Evolutionary conservation across 2,329 filamentous ascomycete species (phyloP).

Genomic region (Botrytis galanthina): DNA sequence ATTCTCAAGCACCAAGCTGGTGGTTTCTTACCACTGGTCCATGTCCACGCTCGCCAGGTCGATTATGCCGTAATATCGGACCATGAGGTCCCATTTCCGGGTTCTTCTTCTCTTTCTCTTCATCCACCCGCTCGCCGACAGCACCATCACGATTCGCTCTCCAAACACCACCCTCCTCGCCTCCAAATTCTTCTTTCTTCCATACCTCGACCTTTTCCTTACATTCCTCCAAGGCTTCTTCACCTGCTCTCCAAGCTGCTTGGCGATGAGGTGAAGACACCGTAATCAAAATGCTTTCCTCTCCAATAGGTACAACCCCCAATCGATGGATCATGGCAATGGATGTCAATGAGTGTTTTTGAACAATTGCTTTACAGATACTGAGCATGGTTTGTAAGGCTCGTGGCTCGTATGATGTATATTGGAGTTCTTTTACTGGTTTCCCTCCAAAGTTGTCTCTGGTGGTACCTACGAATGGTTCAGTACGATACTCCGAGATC

Average conservation of each 20-base stretch:
- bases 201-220: constrained; percentile 91
- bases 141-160: constrained; percentile 79
- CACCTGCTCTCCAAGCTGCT: constrained; percentile 82
- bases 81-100: constrained; percentile 27
- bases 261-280: constrained; percentile 80
- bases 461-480: constrained; percentile 61
- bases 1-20: constrained; percentile 2
- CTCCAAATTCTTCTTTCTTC: constrained; percentile 87
- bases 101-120: constrained; percentile 14
- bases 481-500: not conserved
- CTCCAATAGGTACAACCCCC: constrained; percentile 81
- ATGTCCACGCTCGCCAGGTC: constrained; percentile 34
- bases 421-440: constrained; percentile 71
- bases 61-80: constrained; percentile 28
- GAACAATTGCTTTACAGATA: constrained; percentile 58
- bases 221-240: constrained; percentile 83
- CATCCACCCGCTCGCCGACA: constrained; percentile 28
- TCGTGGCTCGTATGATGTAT: constrained; percentile 69
- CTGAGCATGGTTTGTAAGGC: constrained; percentile 66
- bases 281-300: constrained; percentile 89
- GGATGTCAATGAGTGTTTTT: constrained; percentile 64
- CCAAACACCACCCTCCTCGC: constrained; percentile 74
- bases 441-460: constrained; percentile 70
- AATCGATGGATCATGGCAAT: constrained; percentile 83
- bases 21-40: constrained; percentile 30